Evolutionary conservation across 371 early-diverging fungal genomes (phyloP), one percentile per base, ranked within the genome.

Genomic region (Synchytrium microbalum): DNA sequence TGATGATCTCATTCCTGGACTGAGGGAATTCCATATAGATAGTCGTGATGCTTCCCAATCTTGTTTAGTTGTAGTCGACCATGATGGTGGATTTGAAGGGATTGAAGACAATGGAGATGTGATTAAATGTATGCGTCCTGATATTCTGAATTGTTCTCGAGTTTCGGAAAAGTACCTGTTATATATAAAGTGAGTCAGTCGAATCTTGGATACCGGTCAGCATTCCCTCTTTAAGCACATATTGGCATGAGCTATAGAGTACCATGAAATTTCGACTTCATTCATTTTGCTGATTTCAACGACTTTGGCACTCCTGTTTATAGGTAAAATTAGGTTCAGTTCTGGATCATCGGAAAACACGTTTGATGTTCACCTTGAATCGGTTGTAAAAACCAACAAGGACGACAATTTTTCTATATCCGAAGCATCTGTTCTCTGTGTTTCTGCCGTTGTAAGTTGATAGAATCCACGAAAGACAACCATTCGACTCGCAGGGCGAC

Each of bases 401-500:
- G 51, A 51, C 51, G 51, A 14, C 14, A 51, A 23, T 51, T 51
- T 51, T 23, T 14, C 51, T 14, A 51, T 14, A 51, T 14, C 23
- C 14, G 51, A 14, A 51, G 14, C 23, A 51, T 14, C 14, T 51
- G 14, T 51, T 14, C 51, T 23, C 51, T 14, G 23, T 14, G 14
- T 51, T 51, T 14, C 14, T 51, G 51, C 14, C 23, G 51, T 51
- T 14, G 51, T 14, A 14, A 51, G 51, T 51, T 51, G 51, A 51
- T 51, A 51, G 64, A 73, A 73, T 31, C 73, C 73, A 2, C 69
- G 32, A 63, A 73, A 73, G 51, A 60, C 63, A 23, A 70, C 66
- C 61, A 58, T 51, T 10, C 71, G 68, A 64, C 70, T 73, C 29
- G 73, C 68, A 24, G 73, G 73, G 0, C 73, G 70, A 0, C 70